Percentiles rank a stretch among this genome's conserved stretches.
Evolutionary conservation across 768 basidiomycete species (phyloP).

Genomic region (Boletus rubropictus): DNA sequence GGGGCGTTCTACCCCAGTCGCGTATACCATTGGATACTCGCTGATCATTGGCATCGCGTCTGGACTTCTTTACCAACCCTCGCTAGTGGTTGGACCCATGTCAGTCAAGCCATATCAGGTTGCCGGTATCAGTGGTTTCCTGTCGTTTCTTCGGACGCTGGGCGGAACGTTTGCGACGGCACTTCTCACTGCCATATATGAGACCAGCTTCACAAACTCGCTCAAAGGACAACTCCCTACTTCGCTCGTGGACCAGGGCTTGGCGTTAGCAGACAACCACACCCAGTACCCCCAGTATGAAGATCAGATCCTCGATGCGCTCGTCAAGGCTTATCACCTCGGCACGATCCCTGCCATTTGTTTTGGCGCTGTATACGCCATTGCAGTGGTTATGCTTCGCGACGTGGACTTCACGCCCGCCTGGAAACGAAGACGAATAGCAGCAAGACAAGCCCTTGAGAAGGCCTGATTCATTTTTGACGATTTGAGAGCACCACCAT

Average conservation of each 20-base stretch:
- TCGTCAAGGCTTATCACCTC: conserved; percentile 31
- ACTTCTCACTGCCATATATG: conserved; percentile 31
- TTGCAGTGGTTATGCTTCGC: conserved; percentile 28
- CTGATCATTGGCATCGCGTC: conserved; percentile 29
- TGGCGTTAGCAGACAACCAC: conserved; percentile 28
- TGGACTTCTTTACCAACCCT: conserved; percentile 32
- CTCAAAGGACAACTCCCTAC: conserved; percentile 25
- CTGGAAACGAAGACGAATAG: conserved; percentile 31
- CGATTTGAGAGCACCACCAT: conserved; percentile 10
- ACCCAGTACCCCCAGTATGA: conserved; percentile 31
- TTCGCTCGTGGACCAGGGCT: conserved; percentile 27
- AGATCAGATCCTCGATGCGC: conserved; percentile 27
- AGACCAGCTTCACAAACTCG: conserved; percentile 29
- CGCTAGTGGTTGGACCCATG: conserved; percentile 33
- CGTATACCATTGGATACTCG: conserved; percentile 28
- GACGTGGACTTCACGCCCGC: conserved; percentile 31
- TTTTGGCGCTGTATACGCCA: conserved; percentile 29
- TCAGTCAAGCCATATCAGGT: conserved; percentile 31
- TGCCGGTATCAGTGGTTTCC: conserved; percentile 33
- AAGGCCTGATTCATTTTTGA: conserved; percentile 17
- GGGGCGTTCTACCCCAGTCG: conserved; percentile 26
- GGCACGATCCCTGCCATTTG: conserved; percentile 32
- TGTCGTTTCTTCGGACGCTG: conserved; percentile 32
- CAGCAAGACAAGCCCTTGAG: conserved; percentile 16
- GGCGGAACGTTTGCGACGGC: conserved; percentile 34